These are phyloP conservation scores for Penicillium mononematosum DNA, from an alignment of 495 filamentous ascomycete genomes.

Conservation along the genomic window DNA sequence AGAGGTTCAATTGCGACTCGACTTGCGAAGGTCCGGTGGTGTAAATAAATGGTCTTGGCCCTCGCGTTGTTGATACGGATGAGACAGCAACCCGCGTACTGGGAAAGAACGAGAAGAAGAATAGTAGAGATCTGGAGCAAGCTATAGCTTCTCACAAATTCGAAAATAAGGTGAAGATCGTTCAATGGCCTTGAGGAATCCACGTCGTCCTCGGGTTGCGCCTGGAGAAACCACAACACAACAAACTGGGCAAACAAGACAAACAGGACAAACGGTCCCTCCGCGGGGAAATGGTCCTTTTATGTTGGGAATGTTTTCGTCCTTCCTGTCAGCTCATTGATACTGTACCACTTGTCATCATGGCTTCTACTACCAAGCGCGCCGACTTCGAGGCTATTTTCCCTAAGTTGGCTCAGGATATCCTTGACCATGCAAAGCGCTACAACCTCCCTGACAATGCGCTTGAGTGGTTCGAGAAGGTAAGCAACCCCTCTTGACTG, in stretches of 20 bases:
- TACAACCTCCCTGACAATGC: conserved; percentile 82
- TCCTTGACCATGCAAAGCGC: conserved; percentile 68
- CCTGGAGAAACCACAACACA: conserved; percentile 3
- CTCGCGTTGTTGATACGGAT: background rate
- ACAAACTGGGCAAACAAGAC: conserved; percentile 19
- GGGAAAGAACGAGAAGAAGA: background rate
- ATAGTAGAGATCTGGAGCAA: background rate
- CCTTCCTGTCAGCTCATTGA: conserved; percentile 8
- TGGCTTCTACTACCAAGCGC: conserved; percentile 66
- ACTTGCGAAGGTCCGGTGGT: background rate
- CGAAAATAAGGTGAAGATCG: background rate
- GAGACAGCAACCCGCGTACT: background rate
- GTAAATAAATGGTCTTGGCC: conserved; percentile 8
- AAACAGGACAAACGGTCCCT: conserved; percentile 33
- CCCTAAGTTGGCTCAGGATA: conserved; percentile 71
- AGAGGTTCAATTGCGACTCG: background rate
- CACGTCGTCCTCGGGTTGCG: conserved; percentile 5
- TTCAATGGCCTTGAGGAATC: conserved; percentile 1
- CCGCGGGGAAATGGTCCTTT: conserved; percentile 18
- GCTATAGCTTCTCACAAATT: too few relatives aligned
- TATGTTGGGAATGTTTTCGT: conserved; percentile 1
- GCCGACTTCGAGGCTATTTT: conserved; percentile 88
- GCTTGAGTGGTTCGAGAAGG: conserved; percentile 84
- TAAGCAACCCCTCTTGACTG: conserved; percentile 36
- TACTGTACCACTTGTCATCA: conserved; percentile 31